Base-by-base conservation (phyloP, 169 alveolate genomes). In the Plasmodium knowlesi region DNA sequence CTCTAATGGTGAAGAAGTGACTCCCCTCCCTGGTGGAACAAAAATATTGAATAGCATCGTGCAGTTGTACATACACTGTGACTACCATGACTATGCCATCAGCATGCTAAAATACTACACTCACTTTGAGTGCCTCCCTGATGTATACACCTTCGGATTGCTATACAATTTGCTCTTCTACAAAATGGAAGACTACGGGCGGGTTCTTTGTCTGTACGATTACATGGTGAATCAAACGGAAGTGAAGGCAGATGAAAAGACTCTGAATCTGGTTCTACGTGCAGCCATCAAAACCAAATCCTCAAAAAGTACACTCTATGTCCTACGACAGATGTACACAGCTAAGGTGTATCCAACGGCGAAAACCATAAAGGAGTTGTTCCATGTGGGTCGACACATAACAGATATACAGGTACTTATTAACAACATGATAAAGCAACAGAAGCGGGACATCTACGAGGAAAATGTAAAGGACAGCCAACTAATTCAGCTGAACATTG, bases 291-390 rank as follows among this genome's bases (percentile, higher is more conserved):
- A 57, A 79, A 89, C 94, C 5, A 89, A 89, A 14, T 95, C 97
- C n/a, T 85, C 96, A 2, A 95, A 94, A 72, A 86, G 89, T 83
- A 95, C 98, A 5, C 28, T 95, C 32, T 83, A 92, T 76, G 67
- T 96, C 0, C 86, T 97, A 41, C 89, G 96, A 14, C 97, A 97
- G 25, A 97, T 97, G 98, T 95, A 92, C 84, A 37, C 80, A 16
- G 82, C 93, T 39, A 93, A 95, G 54, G 92, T 97, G 39, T 96
- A 93, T 80, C 99, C 99, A 1, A 95, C 97, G 1, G 97, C 97
- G 5, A 92, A 94, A 78, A 92, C 96, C 76, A 83, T 96, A 43
- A 96, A 83, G 39, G 95, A 86, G 73, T 92, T 97, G 82, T 97
- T 95, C 22, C 92, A 83, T 32, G 97, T 94, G 14, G 99, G 97